Evolutionary conservation across 495 filamentous ascomycete species (phyloP), one percentile per base, ranked within the genome.

Genomic region (Amniculicola lignicola): DNA sequence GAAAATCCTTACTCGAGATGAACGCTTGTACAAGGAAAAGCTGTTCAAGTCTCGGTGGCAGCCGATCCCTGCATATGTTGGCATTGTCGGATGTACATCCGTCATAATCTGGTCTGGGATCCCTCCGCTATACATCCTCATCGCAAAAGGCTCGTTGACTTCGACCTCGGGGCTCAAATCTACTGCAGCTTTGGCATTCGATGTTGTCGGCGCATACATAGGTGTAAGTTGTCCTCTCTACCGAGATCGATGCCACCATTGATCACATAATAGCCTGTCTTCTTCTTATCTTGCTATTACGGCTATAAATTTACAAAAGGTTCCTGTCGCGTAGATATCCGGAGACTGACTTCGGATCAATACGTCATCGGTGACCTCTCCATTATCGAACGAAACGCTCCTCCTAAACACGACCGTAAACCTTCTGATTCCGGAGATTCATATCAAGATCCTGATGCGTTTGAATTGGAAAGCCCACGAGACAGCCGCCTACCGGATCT

Each of bases 1-100:
- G 3, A 24, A 35, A 21, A 51, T 58, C 5, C 21, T 58, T 9
- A 51, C 36, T 24, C 54, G 54, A 11, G 36, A 58, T 33, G 45
- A 58, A 23, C 14, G 6, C 5, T 27, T 50, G 0, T 58, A 58
- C 27, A 58, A 36, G 24, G 18, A 24, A 22, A 27, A 23, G n/a
- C 24, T 51, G 10, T 58, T 58, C 24, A 58, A 51, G 45, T 51
- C 45, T 14, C 33, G 44, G 4, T 58, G 54, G 54, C 54, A 58
- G 37, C 54, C 54, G 7, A 23, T 51, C 4, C 25, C 47, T 9
- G 47, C 46, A 4, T 58, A 51, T 27, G 27, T 58, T n/a, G 45
- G 54, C 12, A 51, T 51, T n/a, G 18, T 48, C 33, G 46, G 54
- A 2, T 51, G 36, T 22, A 25, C 18, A 2, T 43, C 51, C 37